Base-by-base conservation (phyloP, 495 filamentous ascomycete species). In the Aspergillus mulundensis region DNA sequence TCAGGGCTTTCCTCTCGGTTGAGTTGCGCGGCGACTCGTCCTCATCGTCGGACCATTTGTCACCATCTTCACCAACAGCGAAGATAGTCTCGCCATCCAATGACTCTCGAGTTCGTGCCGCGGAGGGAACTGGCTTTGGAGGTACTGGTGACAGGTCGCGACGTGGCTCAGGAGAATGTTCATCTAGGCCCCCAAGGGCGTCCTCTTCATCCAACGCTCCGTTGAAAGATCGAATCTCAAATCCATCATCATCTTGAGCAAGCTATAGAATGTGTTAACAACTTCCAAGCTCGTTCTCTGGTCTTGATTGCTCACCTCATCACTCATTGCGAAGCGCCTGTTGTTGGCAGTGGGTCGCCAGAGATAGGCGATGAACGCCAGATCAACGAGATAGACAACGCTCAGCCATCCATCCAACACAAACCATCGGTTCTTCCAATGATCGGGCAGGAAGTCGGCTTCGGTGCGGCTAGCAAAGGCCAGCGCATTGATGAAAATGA, bases 271-370 rank as follows among this genome's bases (percentile, higher is more conserved):
- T 32, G 39, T 28, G 62, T 78, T 25, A 78, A 70, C 32, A 68
- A 39, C 10, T 24, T 14, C 21, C 15, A 25, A n/a, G 7, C 11
- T 49, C 18, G 15, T n/a, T n/a, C n/a, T n/a, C 23, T 45, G 16
- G 25, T 12, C 5, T 7, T 4, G 20, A n/a, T 38, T 34, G 43
- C 74, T 63, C 77, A 85, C 84, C 84, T 98, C 94, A 63, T 99
- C 94, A 73, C 88, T 93, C 94, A 99, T 99, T 30, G 94, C 94
- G 66, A 99, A 99, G 56, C 94, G 83, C 62, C 93, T 80, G 74
- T 99, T 99, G 70, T 99, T 97, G 38, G 85, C 92, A 20, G 94
- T 97, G 25, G 94, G 94, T 50, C 94, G 81, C 94, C 94, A 99
- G 34, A 99, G 78, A 63, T 97, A 99, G n/a, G 93, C 90, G 45